Evolutionary conservation across 345 rosid species (phyloP).

Genomic region (Reutealis trisperma): DNA sequence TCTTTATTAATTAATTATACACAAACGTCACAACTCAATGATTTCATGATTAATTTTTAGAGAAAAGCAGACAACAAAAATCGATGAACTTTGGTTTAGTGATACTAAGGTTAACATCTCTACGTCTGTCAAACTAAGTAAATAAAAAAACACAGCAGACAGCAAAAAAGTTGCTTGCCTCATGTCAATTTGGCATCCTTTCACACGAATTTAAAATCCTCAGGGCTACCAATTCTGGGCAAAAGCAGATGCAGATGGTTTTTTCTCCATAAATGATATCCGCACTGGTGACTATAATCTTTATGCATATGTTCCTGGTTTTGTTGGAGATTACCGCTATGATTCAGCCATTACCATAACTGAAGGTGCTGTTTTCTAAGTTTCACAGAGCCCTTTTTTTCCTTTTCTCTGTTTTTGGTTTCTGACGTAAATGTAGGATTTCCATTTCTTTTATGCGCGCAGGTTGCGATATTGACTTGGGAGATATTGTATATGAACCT

Average conservation of each 20-base stretch:
- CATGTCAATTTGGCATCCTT: background rate
- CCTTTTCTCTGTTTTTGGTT: background rate
- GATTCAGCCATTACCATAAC: constrained; percentile 45
- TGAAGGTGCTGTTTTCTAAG: constrained; percentile 42
- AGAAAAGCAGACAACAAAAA: too few relatives aligned
- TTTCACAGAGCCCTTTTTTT: background rate
- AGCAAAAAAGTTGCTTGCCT: too few relatives aligned
- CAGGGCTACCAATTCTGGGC: constrained; percentile 92
- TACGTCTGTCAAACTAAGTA: too few relatives aligned
- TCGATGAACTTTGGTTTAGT: too few relatives aligned
- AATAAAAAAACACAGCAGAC: background rate
- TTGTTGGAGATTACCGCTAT: constrained; percentile 69
- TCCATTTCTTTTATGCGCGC: background rate
- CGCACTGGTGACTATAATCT: constrained; percentile 60
- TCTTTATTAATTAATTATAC: background rate
- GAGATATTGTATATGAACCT: constrained; percentile 64
- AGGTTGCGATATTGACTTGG: constrained; percentile 61
- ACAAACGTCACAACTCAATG: background rate
- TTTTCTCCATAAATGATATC: constrained; percentile 49
- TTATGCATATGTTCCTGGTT: constrained; percentile 83
- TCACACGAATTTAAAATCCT: background rate
- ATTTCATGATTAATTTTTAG: background rate
- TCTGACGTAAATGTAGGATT: background rate
- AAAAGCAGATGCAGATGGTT: constrained; percentile 58
- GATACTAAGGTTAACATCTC: too few relatives aligned